These are phyloP conservation scores for Colletotrichum destructivum DNA, from an alignment of 2,329 filamentous ascomycete genomes.

Conservation along the genomic window DNA sequence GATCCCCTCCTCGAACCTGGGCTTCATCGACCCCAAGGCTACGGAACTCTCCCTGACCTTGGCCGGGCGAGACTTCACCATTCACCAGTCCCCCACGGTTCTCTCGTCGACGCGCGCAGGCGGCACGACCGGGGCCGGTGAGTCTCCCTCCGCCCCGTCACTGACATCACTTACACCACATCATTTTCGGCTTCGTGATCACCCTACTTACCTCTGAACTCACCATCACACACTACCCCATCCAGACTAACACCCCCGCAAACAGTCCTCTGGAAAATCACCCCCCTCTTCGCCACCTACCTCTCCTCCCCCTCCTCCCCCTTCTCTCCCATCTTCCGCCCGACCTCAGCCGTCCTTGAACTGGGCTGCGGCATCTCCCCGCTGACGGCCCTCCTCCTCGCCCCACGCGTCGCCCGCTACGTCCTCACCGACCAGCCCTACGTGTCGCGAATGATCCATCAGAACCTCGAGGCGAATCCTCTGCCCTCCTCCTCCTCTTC, in stretches of 20 bases:
- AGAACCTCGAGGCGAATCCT: constrained; percentile 80
- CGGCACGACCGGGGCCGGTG: constrained; percentile 69
- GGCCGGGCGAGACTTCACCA: constrained; percentile 77
- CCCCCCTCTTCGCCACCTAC: constrained; percentile 87
- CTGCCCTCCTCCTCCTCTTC: constrained; percentile 36
- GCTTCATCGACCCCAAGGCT: constrained; percentile 84
- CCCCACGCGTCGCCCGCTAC: constrained; percentile 74
- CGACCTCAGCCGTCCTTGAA: constrained; percentile 77
- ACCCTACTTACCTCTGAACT: background rate
- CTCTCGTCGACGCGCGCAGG: constrained; percentile 82
- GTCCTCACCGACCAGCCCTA: constrained; percentile 92
- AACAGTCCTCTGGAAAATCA: constrained; percentile 91
- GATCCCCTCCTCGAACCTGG: constrained; percentile 82
- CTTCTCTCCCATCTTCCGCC: constrained; percentile 69
- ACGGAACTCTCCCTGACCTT: constrained; percentile 77
- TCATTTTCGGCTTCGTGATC: background rate
- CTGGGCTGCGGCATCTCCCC: constrained; percentile 91
- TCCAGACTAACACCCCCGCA: constrained; percentile 4
- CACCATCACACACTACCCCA: constrained; percentile 15
- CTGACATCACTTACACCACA: background rate
- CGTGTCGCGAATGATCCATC: constrained; percentile 81
- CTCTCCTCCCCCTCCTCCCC: constrained; percentile 75
- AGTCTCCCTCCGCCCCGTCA: constrained; percentile 41
- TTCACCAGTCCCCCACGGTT: constrained; percentile 87
- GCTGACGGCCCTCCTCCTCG: constrained; percentile 80